Base-by-base conservation (phyloP, 192 early-diverging fungal genomes). In the Coemansia sp. region DNA sequence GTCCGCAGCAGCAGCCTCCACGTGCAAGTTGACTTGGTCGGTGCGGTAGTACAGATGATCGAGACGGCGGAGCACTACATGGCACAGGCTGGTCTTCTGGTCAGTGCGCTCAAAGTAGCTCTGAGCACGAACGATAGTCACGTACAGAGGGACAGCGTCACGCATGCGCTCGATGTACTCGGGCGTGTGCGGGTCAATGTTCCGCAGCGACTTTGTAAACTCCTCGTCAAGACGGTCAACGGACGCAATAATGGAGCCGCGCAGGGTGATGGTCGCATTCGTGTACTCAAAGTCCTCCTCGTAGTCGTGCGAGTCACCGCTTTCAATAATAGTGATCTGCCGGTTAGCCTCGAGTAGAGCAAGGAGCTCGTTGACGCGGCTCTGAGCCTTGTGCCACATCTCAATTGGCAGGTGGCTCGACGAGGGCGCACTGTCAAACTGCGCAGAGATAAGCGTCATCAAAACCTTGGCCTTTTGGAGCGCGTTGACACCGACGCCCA, bases 1-100 rank as follows among this genome's bases (percentile, higher is more conserved):
- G 50, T 81, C 64, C 33, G 89, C 86, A 36, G 86, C 76, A 46
- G 88, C 70, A 36, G 75, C 79, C 44, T 78, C 74, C 64, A 89
- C 88, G 58, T 89, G 81, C 64, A 94, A 89, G 69, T 84, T 84
- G 73, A 99, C 94, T 66, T 88, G 81, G 75, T 97, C 96, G 49
- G 97, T 94, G 90, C 95, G 98, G 89, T 94, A 97, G 89, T 99
- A 98, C 69, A 99, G 79, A 75, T 98, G 97, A 82, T 98, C 95
- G 62, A 99, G 84, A 43, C 96, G 87, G 73, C 95, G 88, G 86
- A 96, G 88, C 46, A 95, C 84, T 11, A 90, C 89, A 63, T 90
- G 89, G 75, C 92, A 90, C 60, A 92, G 76, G 53, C 83, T 86
- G 18, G 90, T 90, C 39, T 76, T 82, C 74, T 88, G 71, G 47